Percentiles rank a stretch among this genome's conserved stretches.
phyloP scores from a whole-genome alignment of 257 asterid genomes.

The Ocimum tenuiflorum region DNA sequence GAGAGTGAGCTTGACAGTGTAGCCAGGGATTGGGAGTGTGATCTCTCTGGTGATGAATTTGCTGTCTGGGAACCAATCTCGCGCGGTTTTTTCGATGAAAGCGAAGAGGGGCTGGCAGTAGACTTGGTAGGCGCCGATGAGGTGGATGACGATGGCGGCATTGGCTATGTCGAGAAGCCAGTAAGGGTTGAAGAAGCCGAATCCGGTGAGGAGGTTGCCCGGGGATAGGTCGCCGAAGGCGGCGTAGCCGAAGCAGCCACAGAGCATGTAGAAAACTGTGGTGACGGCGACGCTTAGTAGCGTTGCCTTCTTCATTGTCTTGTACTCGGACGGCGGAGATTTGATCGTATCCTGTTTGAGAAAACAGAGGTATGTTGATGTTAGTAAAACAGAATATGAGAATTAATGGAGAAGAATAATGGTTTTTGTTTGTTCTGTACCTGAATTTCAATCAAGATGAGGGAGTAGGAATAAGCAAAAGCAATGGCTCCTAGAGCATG shows the following conservation, averaged over 20 bases:
- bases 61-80: conserved; percentile 40
- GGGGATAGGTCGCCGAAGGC: conserved; percentile 87
- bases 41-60: conserved; percentile 41
- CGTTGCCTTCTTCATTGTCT: conserved; percentile 79
- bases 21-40: conserved; percentile 41
- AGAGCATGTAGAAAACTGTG: conserved; percentile 80
- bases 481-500: conserved; percentile 85
- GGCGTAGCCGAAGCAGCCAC: conserved; percentile 89
- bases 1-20: conserved; percentile 37
- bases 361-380: not conserved
- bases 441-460: conserved; percentile 72
- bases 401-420: not conserved
- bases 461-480: conserved; percentile 80
- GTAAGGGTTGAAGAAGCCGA: conserved; percentile 78
- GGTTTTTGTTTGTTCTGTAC: conserved; percentile 3
- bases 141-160: conserved; percentile 64
- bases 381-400: no score
- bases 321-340: conserved; percentile 68
- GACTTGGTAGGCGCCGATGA: conserved; percentile 85
- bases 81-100: conserved; percentile 57
- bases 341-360: conserved; percentile 56
- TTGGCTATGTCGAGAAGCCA: conserved; percentile 92
- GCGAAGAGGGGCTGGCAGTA: conserved; percentile 83
- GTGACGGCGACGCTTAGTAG: conserved; percentile 57
- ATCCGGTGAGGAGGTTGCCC: conserved; percentile 78